These are phyloP conservation scores for Scytalidium sp. DNA, from an alignment of 2,329 filamentous ascomycete species.

Conservation along the genomic window DNA sequence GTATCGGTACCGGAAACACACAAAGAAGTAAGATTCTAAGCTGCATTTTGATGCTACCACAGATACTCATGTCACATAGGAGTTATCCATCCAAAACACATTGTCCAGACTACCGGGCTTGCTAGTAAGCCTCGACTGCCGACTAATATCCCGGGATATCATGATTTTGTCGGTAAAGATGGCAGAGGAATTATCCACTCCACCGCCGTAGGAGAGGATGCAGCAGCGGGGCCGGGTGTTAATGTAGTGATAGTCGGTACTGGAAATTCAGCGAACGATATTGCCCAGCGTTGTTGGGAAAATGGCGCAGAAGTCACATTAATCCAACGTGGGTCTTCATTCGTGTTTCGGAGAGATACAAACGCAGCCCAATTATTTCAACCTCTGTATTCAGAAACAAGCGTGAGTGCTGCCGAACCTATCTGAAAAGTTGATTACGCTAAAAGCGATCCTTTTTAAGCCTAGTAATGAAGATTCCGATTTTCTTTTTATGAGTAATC, in stretches of 20 bases:
- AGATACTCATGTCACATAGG: no score
- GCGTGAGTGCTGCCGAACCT: no score
- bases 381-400: no score
- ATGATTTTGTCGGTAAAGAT: conserved; percentile 54
- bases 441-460: no score
- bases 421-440: no score
- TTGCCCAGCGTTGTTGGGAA: conserved; percentile 62
- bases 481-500: conserved; percentile 52
- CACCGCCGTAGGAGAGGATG: conserved; percentile 53
- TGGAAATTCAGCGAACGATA: conserved; percentile 66
- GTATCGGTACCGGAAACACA: no score
- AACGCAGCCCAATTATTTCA: no score
- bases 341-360: conserved; percentile 57
- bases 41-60: no score
- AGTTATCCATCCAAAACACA: conserved; percentile 42
- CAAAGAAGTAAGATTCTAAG: no score
- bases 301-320: conserved; percentile 65
- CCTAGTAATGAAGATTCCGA: conserved; percentile 71
- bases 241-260: conserved; percentile 64
- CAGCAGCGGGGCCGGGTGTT: conserved; percentile 42
- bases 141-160: conserved; percentile 41
- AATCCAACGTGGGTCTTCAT: conserved; percentile 63
- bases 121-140: conserved; percentile 48
- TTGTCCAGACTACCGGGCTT: conserved; percentile 51
- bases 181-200: conserved; percentile 65